These are phyloP conservation scores for Thielaviopsis cerberus DNA, from an alignment of 2,329 filamentous ascomycete species.

Conservation along the genomic window DNA sequence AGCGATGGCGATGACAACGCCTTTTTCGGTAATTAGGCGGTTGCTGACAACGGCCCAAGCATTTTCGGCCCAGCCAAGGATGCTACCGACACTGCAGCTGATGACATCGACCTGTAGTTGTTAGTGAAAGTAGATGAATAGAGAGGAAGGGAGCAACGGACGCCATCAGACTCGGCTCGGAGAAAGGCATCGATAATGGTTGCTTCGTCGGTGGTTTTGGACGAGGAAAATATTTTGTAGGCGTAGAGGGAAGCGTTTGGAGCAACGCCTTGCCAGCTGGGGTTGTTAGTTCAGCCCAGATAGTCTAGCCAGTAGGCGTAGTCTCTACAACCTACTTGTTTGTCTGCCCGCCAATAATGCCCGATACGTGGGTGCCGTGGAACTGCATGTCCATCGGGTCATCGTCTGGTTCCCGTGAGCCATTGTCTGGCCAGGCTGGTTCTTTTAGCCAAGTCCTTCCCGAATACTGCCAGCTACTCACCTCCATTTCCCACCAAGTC, in stretches of 20 bases:
- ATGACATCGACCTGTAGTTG: slow-evolving; percentile 22
- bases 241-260: slow-evolving; percentile 14
- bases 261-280: slow-evolving; percentile 14
- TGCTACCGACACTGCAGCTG: slow-evolving; percentile 22
- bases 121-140: background rate
- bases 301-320: slow-evolving; percentile 19
- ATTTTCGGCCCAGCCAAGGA: slow-evolving; percentile 23
- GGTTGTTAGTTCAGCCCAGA: background rate
- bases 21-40: slow-evolving; percentile 24
- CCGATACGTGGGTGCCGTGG: slow-evolving; percentile 22
- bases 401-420: slow-evolving; percentile 16
- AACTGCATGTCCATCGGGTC: slow-evolving; percentile 32
- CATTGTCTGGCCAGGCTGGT: slow-evolving; percentile 14
- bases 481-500: slow-evolving; percentile 20
- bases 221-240: slow-evolving; percentile 23
- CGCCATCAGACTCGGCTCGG: slow-evolving; percentile 19
- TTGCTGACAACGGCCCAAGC: slow-evolving; percentile 25
- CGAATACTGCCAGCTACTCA: background rate
- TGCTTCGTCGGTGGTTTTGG: slow-evolving; percentile 21
- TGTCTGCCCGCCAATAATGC: slow-evolving; percentile 15
- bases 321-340: slow-evolving; percentile 28
- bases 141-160: slow-evolving; percentile 5
- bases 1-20: slow-evolving; percentile 31
- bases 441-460: background rate
- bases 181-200: slow-evolving; percentile 21